Conservation (phyloP, 2,329 filamentous ascomycete genomes). For the Fusarium sp. region DNA sequence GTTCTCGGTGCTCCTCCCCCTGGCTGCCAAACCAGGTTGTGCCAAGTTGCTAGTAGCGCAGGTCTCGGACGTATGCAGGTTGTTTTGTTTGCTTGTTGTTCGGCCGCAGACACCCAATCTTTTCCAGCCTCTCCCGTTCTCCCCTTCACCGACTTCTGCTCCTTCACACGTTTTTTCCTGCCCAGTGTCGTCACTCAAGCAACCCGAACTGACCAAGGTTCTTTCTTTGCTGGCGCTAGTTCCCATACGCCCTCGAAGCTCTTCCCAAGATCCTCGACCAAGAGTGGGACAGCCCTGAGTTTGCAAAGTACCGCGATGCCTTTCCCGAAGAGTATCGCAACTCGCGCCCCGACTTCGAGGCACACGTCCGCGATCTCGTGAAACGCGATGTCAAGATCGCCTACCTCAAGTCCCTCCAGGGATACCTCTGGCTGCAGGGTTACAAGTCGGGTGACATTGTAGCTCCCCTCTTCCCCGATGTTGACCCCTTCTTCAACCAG, state of each 20-base stretch:
- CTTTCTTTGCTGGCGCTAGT: conserved; percentile 60
- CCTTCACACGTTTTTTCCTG: conserved; percentile 11
- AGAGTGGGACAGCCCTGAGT: conserved; percentile 75
- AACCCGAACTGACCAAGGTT: conserved; percentile 30
- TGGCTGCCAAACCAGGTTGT: conserved; percentile 32
- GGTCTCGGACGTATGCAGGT: conserved; percentile 36
- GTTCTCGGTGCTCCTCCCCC: conserved; percentile 18
- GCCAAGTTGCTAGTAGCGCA: conserved; percentile 28
- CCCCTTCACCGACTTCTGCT: conserved; percentile 44
- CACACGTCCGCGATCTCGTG: conserved; percentile 78
- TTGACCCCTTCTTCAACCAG: conserved; percentile 69
- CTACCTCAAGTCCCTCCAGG: conserved; percentile 84
- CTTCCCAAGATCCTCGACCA: conserved; percentile 73
- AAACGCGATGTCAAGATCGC: conserved; percentile 78
- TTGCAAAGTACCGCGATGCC: conserved; percentile 75
- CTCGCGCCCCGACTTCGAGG: conserved; percentile 69
- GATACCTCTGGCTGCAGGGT: conserved; percentile 81
- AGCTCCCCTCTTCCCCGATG: conserved; percentile 81
- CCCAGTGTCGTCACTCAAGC: conserved; percentile 20
- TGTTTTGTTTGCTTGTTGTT: neutral
- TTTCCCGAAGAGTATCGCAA: conserved; percentile 75
- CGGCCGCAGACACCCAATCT: conserved; percentile 17
- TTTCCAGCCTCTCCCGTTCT: conserved; percentile 27
- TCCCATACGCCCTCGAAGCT: conserved; percentile 78
- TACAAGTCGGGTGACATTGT: conserved; percentile 77